These are phyloP conservation scores for Aspergillus asperescens DNA, from an alignment of 495 filamentous ascomycete species.

Conservation along the genomic window DNA sequence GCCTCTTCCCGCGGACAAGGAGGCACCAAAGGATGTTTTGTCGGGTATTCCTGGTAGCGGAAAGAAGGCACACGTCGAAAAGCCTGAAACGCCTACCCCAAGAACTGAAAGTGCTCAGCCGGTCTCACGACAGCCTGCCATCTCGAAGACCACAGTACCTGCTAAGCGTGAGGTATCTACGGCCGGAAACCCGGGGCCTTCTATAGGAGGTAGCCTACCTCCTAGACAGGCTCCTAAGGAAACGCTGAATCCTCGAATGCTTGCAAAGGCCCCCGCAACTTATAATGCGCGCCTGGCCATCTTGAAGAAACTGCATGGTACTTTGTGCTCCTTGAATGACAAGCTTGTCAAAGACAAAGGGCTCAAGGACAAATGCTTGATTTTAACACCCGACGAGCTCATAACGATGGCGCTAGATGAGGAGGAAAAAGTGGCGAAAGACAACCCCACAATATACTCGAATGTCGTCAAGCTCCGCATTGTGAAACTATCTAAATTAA, in stretches of 20 bases:
- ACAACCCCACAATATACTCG: constrained; percentile 63
- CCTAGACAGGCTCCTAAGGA: constrained; percentile 40
- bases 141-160: neutral
- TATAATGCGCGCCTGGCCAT: constrained; percentile 64
- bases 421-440: constrained; percentile 70
- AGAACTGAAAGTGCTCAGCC: neutral
- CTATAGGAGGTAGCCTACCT: constrained; percentile 24
- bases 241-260: constrained; percentile 72
- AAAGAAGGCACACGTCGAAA: neutral
- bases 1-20: neutral
- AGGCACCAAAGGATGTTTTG: neutral
- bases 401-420: constrained; percentile 76
- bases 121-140: neutral
- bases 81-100: neutral
- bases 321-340: constrained; percentile 66
- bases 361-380: constrained; percentile 50
- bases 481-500: constrained; percentile 66
- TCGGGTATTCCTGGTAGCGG: neutral
- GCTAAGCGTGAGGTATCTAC: constrained; percentile 7
- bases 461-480: constrained; percentile 80
- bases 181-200: constrained; percentile 26
- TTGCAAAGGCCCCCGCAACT: constrained; percentile 63
- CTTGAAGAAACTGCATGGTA: constrained; percentile 66
- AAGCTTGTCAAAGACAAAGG: constrained; percentile 47
- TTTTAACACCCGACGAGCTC: constrained; percentile 63